Evolutionary conservation across 176 grass and related monocot species (phyloP).

Genomic region (Oryza officinalis): DNA sequence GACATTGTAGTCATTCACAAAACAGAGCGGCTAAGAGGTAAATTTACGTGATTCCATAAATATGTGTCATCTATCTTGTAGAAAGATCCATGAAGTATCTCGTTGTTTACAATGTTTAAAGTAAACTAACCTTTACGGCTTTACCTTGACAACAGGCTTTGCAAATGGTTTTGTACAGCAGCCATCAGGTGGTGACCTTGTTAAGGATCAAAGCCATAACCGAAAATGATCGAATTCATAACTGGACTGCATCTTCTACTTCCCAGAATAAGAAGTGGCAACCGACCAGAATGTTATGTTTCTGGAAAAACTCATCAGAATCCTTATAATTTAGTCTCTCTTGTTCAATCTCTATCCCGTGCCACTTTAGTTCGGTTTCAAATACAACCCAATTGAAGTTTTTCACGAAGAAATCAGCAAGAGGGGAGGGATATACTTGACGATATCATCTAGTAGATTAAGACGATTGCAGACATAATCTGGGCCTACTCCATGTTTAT

Average conservation of each 20-base stretch:
- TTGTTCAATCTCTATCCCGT: slow-evolving; percentile 78
- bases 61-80: slow-evolving; percentile 93
- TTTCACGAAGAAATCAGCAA: slow-evolving; percentile 74
- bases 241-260: slow-evolving; percentile 78
- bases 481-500: slow-evolving; percentile 61
- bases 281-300: slow-evolving; percentile 71
- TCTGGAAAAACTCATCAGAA: slow-evolving; percentile 77
- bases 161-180: slow-evolving; percentile 67
- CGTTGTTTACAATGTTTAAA: slow-evolving; percentile 93
- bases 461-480: slow-evolving; percentile 51
- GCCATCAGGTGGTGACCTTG: slow-evolving; percentile 68
- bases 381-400: slow-evolving; percentile 99
- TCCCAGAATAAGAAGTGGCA: slow-evolving; percentile 97
- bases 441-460: slow-evolving; percentile 36
- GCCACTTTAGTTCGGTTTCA: slow-evolving; percentile 98
- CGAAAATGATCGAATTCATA: slow-evolving; percentile 65
- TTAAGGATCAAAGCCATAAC: not conserved
- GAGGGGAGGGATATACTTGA: slow-evolving; percentile 44
- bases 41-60: slow-evolving; percentile 81
- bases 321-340: slow-evolving; percentile 81
- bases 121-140: slow-evolving; percentile 62
- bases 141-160: slow-evolving; percentile 73
- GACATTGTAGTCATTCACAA: slow-evolving; percentile 94
- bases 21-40: slow-evolving; percentile 78
- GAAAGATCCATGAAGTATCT: slow-evolving; percentile 97